Base-by-base conservation (phyloP, 495 filamentous ascomycete genomes). In the Aspergillus bertholletiae region DNA sequence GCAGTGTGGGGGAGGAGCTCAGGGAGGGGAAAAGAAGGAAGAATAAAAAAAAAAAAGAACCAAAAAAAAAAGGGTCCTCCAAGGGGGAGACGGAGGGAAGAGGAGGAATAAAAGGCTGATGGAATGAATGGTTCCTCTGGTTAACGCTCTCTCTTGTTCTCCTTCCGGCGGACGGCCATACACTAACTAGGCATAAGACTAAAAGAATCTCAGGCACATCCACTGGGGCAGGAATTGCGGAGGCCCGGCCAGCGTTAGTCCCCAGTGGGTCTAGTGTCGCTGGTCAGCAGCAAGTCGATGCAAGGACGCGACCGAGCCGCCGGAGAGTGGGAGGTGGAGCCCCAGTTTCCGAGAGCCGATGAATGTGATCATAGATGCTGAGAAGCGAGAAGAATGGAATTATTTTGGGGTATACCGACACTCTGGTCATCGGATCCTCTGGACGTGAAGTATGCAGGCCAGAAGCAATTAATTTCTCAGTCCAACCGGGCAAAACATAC, bases 261-360 rank as follows among this genome's bases (percentile, higher is more conserved):
- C 61, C 52, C 48, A 58, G 56, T 28, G 30, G 58, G 58, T 34
- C 43, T 61, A 61, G 58, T 48, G 44, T 37, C 13, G 27, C 13
- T 35, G n/a, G 40, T 28, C n/a, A 27, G 44, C 44, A 47, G 58
- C 32, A 37, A 40, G 44, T 46, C 39, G 28, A 54, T 51, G 40
- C 37, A 54, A 51, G 47, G 53, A 58, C 40, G 56, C 47, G 57
- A 59, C 60, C 60, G 60, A 59, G 56, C 50, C 46, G 59, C 48
- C 51, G 56, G 56, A 62, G 50, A 53, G 28, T 54, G 48, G 39
- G 30, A 35, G 30, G 54, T 63, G 54, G 57, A 57, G 56, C 49
- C 39, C 22, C 45, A 51, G 49, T 46, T 59, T 64, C 61, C 61
- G 61, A 64, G 61, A 58, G 58, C 61, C 61, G 61, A 64, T 44